Conservation (phyloP, 2,329 filamentous ascomycete species). For the Camillea tinctor region DNA sequence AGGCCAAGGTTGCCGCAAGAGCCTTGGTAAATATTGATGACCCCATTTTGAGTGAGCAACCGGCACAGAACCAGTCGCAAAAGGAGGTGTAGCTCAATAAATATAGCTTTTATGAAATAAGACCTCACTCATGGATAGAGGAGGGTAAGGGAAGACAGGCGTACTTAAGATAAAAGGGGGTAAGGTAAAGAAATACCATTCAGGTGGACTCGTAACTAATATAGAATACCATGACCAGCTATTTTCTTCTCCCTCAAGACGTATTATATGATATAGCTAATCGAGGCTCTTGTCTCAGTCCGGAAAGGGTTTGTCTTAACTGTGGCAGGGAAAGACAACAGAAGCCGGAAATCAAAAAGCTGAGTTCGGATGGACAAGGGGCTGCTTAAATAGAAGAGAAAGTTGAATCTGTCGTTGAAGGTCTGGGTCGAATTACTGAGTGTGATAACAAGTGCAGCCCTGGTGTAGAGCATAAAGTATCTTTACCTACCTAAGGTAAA, state of each 20-base stretch:
- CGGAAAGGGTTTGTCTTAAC: no score
- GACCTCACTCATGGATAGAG: background rate
- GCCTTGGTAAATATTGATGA: slow-evolving; percentile 1
- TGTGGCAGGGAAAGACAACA: no score
- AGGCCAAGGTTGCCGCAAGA: slow-evolving; percentile 7
- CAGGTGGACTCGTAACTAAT: background rate
- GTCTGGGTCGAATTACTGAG: no score
- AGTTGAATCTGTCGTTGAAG: no score
- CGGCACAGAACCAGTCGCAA: background rate
- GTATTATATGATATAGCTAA: no score
- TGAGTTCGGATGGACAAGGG: no score
- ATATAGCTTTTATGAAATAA: background rate
- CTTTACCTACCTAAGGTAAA: no score
- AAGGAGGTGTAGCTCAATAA: background rate
- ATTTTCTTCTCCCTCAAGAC: background rate
- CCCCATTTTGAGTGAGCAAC: slow-evolving; percentile 2
- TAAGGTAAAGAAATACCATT: background rate
- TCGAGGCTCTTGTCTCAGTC: no score
- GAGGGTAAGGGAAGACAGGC: background rate
- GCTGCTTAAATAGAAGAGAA: no score
- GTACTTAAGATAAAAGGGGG: background rate
- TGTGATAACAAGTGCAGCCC: no score
- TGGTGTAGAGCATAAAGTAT: no score
- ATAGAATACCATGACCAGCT: background rate
- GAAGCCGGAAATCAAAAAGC: no score